A percentile compares a stretch with the other conserved stretches of the same genome.
These are phyloP conservation scores for Crithidia thermophila DNA, from an alignment of 208 protist genomes.

Conservation along the genomic window DNA sequence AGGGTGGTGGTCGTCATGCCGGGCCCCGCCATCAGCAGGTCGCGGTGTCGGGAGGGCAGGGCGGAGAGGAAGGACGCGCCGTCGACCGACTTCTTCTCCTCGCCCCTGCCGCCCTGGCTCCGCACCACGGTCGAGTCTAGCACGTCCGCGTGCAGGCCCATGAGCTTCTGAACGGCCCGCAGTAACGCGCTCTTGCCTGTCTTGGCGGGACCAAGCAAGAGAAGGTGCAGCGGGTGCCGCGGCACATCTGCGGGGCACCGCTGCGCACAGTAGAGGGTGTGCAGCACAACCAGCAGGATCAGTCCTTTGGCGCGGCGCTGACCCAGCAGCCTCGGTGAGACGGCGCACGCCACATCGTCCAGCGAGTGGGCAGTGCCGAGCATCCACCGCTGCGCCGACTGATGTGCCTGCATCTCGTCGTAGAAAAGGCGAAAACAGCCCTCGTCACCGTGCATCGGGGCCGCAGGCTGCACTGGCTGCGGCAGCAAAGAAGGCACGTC, in stretches of 20 bases:
- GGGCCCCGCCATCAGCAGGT: conserved; percentile 51
- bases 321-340: conserved; percentile 58
- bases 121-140: conserved; percentile 51
- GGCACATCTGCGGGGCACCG: conserved; percentile 6
- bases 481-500: background rate
- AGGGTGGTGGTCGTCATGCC: conserved; percentile 42
- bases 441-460: background rate
- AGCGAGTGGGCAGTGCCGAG: conserved; percentile 13
- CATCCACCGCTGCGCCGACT: conserved; percentile 9
- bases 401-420: background rate
- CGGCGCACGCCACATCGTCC: conserved; percentile 23
- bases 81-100: background rate
- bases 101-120: conserved; percentile 23
- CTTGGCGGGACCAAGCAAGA: conserved; percentile 58
- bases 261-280: conserved; percentile 53
- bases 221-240: conserved; percentile 49
- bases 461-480: background rate
- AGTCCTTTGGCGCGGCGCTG: conserved; percentile 52
- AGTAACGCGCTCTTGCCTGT: conserved; percentile 68
- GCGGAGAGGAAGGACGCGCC: conserved; percentile 34
- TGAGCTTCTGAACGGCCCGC: conserved; percentile 35
- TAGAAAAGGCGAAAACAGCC: conserved; percentile 13
- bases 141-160: conserved; percentile 41
- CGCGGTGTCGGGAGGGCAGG: conserved; percentile 31
- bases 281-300: conserved; percentile 53